These are phyloP conservation scores for Sicyos edulis DNA, from an alignment of 306 rosid species.

Conservation along the genomic window DNA sequence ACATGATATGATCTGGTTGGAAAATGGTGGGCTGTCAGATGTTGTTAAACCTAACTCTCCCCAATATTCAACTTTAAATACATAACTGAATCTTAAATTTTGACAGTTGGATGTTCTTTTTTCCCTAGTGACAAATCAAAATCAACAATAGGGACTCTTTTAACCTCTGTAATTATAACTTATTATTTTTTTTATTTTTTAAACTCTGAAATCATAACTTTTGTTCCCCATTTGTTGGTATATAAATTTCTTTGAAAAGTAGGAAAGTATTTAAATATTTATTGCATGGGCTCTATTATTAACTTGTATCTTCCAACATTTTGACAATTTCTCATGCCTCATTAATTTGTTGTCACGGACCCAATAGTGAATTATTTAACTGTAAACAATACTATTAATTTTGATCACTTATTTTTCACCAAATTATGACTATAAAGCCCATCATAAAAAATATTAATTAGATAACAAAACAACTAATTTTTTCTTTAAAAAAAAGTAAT, in stretches of 20 bases:
- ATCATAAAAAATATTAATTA: neutral
- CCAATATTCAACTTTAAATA: no score
- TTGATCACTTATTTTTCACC: neutral
- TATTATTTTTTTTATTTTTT: neutral
- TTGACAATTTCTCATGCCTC: slow-evolving; percentile 12
- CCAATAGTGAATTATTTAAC: neutral
- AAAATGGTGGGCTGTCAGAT: no score
- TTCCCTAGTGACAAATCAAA: no score
- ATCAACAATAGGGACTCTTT: no score
- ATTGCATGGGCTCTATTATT: slow-evolving; percentile 5
- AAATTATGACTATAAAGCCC: neutral
- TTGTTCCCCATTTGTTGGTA: neutral
- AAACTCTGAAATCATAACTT: neutral
- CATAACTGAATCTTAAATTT: no score
- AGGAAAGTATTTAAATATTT: neutral
- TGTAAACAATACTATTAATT: neutral
- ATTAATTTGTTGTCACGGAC: slow-evolving; percentile 20
- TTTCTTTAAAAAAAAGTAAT: no score
- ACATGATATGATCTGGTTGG: no score
- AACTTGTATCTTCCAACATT: slow-evolving; percentile 13
- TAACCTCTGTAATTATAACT: no score
- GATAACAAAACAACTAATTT: no score
- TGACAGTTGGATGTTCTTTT: no score
- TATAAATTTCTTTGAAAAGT: neutral
- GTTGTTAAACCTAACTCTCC: no score